Evolutionary conservation across 2,329 filamentous ascomycete genomes (phyloP).

Genomic region (Neopestalotiopsis sp.): DNA sequence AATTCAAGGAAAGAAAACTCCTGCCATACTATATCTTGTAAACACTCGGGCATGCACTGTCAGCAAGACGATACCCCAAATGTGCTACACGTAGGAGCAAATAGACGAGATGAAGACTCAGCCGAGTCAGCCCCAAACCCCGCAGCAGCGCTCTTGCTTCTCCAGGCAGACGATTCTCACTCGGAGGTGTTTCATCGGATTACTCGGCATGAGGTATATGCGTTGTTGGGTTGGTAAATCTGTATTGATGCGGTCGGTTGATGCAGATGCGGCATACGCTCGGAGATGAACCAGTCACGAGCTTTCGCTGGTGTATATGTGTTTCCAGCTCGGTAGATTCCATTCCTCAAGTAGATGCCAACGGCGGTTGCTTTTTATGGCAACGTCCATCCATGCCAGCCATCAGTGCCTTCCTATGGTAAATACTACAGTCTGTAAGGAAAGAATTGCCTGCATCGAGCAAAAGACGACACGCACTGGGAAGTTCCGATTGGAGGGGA

Average conservation of each 20-base stretch:
- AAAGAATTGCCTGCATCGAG: neutral
- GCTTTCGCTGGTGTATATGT: neutral
- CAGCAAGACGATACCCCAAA: neutral
- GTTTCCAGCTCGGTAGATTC: neutral
- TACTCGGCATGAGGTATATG: neutral
- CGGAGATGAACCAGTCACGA: neutral
- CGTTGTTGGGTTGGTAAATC: neutral
- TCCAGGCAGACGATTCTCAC: neutral
- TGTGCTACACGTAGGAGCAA: neutral
- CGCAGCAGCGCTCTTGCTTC: neutral
- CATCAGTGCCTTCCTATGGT: neutral
- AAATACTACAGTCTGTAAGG: neutral
- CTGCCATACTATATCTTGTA: neutral
- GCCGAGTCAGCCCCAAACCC: neutral
- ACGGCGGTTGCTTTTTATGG: neutral
- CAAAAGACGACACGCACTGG: neutral
- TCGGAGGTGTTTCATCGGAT: neutral
- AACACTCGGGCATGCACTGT: neutral
- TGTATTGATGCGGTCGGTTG: neutral
- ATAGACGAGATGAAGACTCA: neutral
- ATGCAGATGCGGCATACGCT: neutral
- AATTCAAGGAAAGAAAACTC: neutral
- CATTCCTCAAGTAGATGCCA: neutral
- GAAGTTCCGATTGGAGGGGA: conserved; percentile 5
- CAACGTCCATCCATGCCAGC: neutral